Conservation (phyloP, 345 rosid species). For the Heritiera littoralis region DNA sequence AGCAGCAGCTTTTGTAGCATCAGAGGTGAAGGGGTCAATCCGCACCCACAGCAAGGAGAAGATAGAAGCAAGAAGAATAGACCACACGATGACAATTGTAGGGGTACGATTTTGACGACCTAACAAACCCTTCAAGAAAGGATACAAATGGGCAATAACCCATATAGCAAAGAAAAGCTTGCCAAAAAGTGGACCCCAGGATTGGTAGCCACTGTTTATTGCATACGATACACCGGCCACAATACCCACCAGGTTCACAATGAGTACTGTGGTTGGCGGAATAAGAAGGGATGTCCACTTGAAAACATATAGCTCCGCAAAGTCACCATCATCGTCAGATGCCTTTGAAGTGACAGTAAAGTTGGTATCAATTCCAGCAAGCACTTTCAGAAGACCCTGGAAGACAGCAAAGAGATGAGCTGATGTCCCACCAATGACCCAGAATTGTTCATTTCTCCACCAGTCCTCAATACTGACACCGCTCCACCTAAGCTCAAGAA, state of each 20-base stretch:
- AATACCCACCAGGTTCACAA: constrained; percentile 88
- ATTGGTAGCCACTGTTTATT: constrained; percentile 95
- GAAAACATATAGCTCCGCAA: constrained; percentile 92
- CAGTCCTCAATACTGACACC: constrained; percentile 94
- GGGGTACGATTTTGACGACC: constrained; percentile 99
- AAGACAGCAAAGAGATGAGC: constrained; percentile 98
- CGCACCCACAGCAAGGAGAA: constrained; percentile 99
- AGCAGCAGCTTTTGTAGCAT: constrained; percentile 46
- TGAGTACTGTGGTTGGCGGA: constrained; percentile 92
- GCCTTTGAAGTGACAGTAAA: constrained; percentile 98
- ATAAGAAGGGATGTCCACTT: constrained; percentile 99
- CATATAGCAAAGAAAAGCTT: constrained; percentile 95
- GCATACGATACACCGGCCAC: constrained; percentile 98
- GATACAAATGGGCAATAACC: constrained; percentile 97
- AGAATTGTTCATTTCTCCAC: constrained; percentile 99
- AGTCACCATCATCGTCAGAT: constrained; percentile 90
- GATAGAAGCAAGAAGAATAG: constrained; percentile 94
- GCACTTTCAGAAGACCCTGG: constrained; percentile 96
- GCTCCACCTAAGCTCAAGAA: constrained; percentile 95
- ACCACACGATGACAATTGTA: constrained; percentile 97
- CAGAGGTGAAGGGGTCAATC: constrained; percentile 76
- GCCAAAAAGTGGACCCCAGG: constrained; percentile 98
- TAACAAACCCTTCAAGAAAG: constrained; percentile 94
- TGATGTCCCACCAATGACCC: constrained; percentile 99
- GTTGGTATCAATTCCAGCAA: constrained; percentile 96